These are phyloP conservation scores for Pulicaria dysenterica DNA, from an alignment of 129 eudicot species.

Conservation along the genomic window DNA sequence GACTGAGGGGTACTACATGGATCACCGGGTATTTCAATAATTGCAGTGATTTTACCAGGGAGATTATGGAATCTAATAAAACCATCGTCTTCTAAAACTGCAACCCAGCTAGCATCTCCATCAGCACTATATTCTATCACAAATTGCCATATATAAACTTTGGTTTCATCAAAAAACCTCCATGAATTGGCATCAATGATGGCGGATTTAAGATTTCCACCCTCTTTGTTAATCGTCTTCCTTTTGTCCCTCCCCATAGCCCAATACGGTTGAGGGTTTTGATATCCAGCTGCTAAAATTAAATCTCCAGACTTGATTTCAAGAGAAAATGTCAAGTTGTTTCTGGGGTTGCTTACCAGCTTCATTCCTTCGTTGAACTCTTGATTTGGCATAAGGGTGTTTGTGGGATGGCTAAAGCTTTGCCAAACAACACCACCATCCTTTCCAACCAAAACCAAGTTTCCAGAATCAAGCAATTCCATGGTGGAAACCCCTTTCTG, in stretches of 20 bases:
- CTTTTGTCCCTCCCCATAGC: conserved; percentile 63
- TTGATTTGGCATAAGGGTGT: conserved; percentile 70
- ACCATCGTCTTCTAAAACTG: conserved; percentile 68
- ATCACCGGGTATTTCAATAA: conserved; percentile 52
- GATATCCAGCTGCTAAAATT: conserved; percentile 63
- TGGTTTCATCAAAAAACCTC: conserved; percentile 67
- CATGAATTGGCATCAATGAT: conserved; percentile 61
- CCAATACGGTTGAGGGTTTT: conserved; percentile 79
- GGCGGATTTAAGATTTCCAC: conserved; percentile 49
- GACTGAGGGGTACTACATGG: conserved; percentile 71
- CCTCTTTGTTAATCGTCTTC: conserved; percentile 48
- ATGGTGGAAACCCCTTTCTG: conserved; percentile 37
- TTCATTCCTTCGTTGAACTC: conserved; percentile 59
- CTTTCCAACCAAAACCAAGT: conserved; percentile 56
- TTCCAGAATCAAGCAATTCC: conserved; percentile 54
- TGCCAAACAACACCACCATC: conserved; percentile 68
- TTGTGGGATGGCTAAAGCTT: conserved; percentile 73
- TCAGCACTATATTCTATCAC: conserved; percentile 42
- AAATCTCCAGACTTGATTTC: conserved; percentile 65
- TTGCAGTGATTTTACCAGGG: conserved; percentile 26
- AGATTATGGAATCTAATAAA: conserved; percentile 54
- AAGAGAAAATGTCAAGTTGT: conserved; percentile 62
- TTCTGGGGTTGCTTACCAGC: conserved; percentile 55
- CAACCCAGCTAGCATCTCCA: conserved; percentile 61
- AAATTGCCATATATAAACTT: conserved; percentile 61